phyloP scores from a whole-genome alignment of 2,329 filamentous ascomycete genomes.

The Colletotrichum cordylinicola region DNA sequence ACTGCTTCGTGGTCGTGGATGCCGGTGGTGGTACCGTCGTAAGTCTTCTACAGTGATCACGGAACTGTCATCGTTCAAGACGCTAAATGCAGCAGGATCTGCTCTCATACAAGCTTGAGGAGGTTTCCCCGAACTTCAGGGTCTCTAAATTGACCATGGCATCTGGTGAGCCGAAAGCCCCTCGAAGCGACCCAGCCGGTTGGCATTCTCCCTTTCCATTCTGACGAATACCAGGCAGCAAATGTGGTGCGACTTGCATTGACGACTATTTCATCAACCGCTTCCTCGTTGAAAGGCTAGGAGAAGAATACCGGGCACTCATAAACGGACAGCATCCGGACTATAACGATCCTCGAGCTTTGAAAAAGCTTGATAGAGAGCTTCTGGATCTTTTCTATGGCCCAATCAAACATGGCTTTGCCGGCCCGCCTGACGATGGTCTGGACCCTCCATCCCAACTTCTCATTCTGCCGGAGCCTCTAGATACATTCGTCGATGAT shows the following conservation, averaged over 20 bases:
- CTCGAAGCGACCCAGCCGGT: too few relatives aligned
- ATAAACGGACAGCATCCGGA: background rate
- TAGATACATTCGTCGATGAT: background rate
- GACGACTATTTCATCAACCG: conserved; percentile 5
- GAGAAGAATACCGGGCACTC: background rate
- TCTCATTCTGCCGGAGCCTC: background rate
- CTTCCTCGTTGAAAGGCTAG: background rate
- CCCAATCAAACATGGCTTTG: conserved; percentile 20
- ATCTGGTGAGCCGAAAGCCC: background rate
- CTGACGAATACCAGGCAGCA: background rate
- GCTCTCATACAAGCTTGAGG: conserved; percentile 28
- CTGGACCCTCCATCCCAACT: background rate
- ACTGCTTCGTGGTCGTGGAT: conserved; percentile 36
- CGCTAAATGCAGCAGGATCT: conserved; percentile 24
- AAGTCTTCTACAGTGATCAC: background rate
- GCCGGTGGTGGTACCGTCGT: conserved; percentile 36
- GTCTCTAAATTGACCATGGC: conserved; percentile 19
- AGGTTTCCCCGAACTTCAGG: conserved; percentile 21
- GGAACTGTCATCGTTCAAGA: background rate
- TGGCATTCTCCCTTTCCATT: background rate
- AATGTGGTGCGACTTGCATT: conserved; percentile 17
- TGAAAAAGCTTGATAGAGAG: background rate
- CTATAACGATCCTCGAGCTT: background rate
- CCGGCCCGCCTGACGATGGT: background rate
- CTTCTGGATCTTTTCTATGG: conserved; percentile 18